These are phyloP conservation scores for Monosporascus sp. DNA, from an alignment of 2,329 filamentous ascomycete genomes.

Conservation along the genomic window DNA sequence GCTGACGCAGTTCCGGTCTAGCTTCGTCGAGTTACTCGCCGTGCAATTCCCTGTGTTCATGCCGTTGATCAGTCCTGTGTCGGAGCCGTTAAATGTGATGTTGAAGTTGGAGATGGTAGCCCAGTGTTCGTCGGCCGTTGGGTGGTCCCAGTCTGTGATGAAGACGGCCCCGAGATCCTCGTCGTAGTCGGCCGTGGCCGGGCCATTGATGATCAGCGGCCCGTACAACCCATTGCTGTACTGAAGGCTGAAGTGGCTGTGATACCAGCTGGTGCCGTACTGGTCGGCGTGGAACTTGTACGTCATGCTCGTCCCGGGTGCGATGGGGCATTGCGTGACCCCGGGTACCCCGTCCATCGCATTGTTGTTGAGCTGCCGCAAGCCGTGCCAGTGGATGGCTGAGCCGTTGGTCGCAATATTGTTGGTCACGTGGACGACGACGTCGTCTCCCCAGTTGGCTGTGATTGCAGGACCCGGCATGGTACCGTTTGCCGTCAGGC, in stretches of 20 bases:
- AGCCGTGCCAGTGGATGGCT: conserved; percentile 57
- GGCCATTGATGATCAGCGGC: conserved; percentile 55
- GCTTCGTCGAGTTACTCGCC: conserved; percentile 14
- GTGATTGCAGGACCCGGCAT: conserved; percentile 55
- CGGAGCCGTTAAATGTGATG: no score
- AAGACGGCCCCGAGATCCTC: conserved; percentile 55
- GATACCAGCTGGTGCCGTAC: conserved; percentile 54
- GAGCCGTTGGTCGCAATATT: conserved; percentile 48
- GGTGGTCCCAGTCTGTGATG: conserved; percentile 54
- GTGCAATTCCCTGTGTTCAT: conserved; percentile 23
- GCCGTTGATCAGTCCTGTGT: conserved; percentile 28
- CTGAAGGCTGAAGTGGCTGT: conserved; percentile 49
- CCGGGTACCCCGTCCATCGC: conserved; percentile 50
- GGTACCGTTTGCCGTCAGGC: conserved; percentile 47
- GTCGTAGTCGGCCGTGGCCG: conserved; percentile 53
- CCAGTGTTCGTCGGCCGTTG: no score
- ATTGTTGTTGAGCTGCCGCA: conserved; percentile 49
- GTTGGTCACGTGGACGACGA: conserved; percentile 48
- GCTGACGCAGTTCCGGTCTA: conserved; percentile 23
- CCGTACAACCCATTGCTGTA: conserved; percentile 49
- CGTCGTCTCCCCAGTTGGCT: conserved; percentile 40
- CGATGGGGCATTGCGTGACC: conserved; percentile 44
- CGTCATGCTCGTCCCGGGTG: conserved; percentile 45
- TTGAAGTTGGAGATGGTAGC: no score
- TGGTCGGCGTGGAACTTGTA: conserved; percentile 52